Evolutionary conservation across 2,329 filamentous ascomycete genomes (phyloP), one percentile per base, ranked within the genome.

Genomic region (Colletotrichum horii): DNA sequence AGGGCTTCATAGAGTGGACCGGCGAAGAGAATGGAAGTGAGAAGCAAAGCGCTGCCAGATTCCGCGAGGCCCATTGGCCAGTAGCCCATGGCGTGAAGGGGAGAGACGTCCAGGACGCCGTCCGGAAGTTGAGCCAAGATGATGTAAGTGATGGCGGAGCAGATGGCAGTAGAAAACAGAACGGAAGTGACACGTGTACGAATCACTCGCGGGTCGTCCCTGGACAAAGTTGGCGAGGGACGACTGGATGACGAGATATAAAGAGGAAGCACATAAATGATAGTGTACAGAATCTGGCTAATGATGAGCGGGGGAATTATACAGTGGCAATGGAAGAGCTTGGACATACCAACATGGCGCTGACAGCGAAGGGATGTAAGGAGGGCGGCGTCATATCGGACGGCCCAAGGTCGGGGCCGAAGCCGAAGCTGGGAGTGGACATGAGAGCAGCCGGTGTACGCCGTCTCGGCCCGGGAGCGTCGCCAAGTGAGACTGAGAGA

Each of bases 201-300:
- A 85, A 99, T 98, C 66, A 97, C 95, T 14, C 94, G 93, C 12
- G 96, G 95, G 32, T 95, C 94, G 90, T 98, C 96, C 82, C 97
- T 93, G 76, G 94, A 95, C 32, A 97, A 90, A 70, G 90, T 91
- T 30, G 92, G 90, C 9, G 95, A 97, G 8, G 96, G 96, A 68
- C 96, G 92, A 7, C 96, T 97, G 24, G 92, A 90, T 6, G 92
- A 85, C 24, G 94, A 97, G 77, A 96, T 88, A 87, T 99, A 98
- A 85, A 98, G 95, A 28, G 97, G 96, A 5, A 94, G 87, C 80
- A 99, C 95, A 86, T 98, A 99, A 86, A 95, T 86, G 79, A 96
- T 84, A n/a, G 95, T 98, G 85, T 97, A 98, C 77, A 93, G 84
- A 77, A 96, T 86, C 95, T 94, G 75, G 34, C 66, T 30, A 70